A percentile compares a stretch with the other conserved stretches of the same genome.
Evolutionary conservation across 176 grass and related monocot species (phyloP).

Genomic region (Raddia guianensis): DNA sequence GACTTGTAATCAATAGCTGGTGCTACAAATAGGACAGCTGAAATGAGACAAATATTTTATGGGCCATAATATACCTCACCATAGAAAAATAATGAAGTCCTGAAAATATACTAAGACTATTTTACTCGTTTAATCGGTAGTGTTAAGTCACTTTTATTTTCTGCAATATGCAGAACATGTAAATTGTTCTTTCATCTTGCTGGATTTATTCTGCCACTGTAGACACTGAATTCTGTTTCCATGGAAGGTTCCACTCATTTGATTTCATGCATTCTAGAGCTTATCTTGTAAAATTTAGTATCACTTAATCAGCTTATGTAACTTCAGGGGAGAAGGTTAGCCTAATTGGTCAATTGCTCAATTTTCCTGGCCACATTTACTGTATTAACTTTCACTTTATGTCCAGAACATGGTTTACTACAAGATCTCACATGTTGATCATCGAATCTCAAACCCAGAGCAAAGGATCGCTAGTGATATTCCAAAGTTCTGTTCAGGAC

Average conservation of each 20-base stretch:
- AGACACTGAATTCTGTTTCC: neutral
- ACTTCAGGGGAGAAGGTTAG: conserved; percentile 1
- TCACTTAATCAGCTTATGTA: neutral
- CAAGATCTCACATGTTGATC: conserved; percentile 96
- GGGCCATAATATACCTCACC: neutral
- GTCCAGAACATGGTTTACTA: conserved; percentile 98
- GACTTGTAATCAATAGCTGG: neutral
- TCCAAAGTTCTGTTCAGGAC: conserved; percentile 88
- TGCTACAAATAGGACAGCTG: conserved; percentile 12
- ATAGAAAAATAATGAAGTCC: conserved; percentile 2
- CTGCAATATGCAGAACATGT: conserved; percentile 4
- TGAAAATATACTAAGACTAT: neutral
- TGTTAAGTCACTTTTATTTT: conserved; percentile 28
- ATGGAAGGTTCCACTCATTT: neutral
- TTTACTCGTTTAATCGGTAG: neutral
- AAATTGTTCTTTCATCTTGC: neutral
- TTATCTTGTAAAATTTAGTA: conserved; percentile 23
- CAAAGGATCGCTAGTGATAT: conserved; percentile 98
- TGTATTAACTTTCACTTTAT: conserved; percentile 33
- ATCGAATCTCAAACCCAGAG: conserved; percentile 88
- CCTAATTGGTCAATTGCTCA: neutral
- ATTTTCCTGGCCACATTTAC: neutral
- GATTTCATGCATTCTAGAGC: conserved; percentile 14
- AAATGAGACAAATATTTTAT: neutral
- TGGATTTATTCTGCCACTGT: neutral